Conservation (phyloP, 257 asterid genomes). For the Solanum megistacrolobum region DNA sequence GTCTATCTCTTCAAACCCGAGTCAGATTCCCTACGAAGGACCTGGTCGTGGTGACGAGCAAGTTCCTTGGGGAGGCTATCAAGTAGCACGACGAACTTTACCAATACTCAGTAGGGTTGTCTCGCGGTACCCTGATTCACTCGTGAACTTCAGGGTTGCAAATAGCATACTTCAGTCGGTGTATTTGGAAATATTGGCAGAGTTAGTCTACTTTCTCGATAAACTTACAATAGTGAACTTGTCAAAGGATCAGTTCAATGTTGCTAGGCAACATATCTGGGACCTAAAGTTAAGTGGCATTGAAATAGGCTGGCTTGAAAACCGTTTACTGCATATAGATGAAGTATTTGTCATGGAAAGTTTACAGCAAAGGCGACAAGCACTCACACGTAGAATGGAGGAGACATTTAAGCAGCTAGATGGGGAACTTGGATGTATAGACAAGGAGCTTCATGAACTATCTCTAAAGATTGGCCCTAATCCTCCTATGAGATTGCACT, state of each 20-base stretch:
- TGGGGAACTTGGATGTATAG: background rate
- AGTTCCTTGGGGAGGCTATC: conserved; percentile 5
- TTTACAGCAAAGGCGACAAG: background rate
- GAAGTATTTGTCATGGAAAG: background rate
- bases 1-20: conserved; percentile 1
- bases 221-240: background rate
- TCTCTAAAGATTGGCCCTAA: background rate
- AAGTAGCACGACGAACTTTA: conserved; percentile 5
- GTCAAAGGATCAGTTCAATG: background rate
- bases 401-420: background rate
- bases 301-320: conserved; percentile 6
- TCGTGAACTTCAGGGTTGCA: background rate
- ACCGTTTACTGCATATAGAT: background rate
- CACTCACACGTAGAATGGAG: background rate
- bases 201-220: conserved; percentile 4
- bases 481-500: background rate
- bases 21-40: conserved; percentile 2
- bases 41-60: conserved; percentile 3
- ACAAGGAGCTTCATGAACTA: conserved; percentile 1
- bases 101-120: conserved; percentile 4
- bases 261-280: background rate
- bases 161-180: background rate
- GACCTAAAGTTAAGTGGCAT: conserved; percentile 11
- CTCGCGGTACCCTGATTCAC: background rate
- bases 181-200: conserved; percentile 3